These are phyloP conservation scores for Pseudozyma flocculosa DNA, from an alignment of 1,284 basidiomycete species.

Conservation along the genomic window DNA sequence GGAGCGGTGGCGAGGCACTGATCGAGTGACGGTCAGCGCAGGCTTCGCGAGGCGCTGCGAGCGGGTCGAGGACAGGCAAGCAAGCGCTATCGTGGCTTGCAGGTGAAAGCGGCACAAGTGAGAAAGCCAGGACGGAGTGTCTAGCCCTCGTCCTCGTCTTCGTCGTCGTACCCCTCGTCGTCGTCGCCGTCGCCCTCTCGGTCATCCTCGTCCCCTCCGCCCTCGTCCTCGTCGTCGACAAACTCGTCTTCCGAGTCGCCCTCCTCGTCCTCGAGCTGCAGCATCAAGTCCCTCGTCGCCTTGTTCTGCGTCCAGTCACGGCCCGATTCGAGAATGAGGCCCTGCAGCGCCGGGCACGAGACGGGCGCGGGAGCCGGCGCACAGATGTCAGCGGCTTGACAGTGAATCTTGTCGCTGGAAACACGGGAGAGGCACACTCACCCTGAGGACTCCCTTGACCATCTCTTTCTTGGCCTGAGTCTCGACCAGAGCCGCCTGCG, in stretches of 20 bases:
- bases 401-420: too few relatives aligned
- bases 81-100: too few relatives aligned
- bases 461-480: constrained; percentile 33
- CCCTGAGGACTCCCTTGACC: constrained; percentile 31
- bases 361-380: neutral
- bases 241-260: constrained; percentile 36
- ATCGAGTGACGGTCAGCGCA: too few relatives aligned
- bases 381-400: neutral
- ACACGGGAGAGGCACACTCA: constrained; percentile 10
- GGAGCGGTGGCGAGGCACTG: too few relatives aligned
- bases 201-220: constrained; percentile 4
- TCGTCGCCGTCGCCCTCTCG: constrained; percentile 19
- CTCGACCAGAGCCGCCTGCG: constrained; percentile 28
- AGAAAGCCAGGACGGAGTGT: too few relatives aligned
- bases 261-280: constrained; percentile 35
- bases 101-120: too few relatives aligned
- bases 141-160: too few relatives aligned
- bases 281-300: constrained; percentile 21
- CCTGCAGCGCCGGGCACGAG: constrained; percentile 2
- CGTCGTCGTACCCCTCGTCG: constrained; percentile 11
- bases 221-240: constrained; percentile 21
- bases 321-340: constrained; percentile 35
- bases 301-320: constrained; percentile 27
- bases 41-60: too few relatives aligned
- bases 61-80: too few relatives aligned